These are phyloP conservation scores for Penicillium herquei DNA, from an alignment of 495 filamentous ascomycete genomes.

Conservation along the genomic window DNA sequence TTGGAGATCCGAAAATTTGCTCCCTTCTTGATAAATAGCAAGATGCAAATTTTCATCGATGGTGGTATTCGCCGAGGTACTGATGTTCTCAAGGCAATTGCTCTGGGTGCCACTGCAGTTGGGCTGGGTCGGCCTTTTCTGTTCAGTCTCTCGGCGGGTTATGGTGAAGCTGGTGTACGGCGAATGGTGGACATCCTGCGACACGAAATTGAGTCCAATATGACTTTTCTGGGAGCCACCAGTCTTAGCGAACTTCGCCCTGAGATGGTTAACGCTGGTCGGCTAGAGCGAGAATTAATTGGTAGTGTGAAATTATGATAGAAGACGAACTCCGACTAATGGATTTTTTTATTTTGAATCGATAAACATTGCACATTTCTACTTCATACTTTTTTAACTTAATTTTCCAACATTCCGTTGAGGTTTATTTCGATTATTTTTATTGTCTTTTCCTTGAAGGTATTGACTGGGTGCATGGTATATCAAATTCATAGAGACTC, in stretches of 20 bases:
- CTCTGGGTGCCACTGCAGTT: slow-evolving; percentile 79
- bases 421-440: too few species aligned
- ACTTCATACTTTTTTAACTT: too few species aligned
- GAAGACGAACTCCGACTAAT: too few species aligned
- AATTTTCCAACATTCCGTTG: too few species aligned
- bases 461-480: too few species aligned
- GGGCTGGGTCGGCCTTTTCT: slow-evolving; percentile 84
- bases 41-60: slow-evolving; percentile 81
- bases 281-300: slow-evolving; percentile 36
- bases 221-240: slow-evolving; percentile 36
- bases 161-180: slow-evolving; percentile 35
- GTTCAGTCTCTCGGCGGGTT: slow-evolving; percentile 71
- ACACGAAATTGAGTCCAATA: slow-evolving; percentile 40
- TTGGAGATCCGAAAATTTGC: slow-evolving; percentile 70
- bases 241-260: slow-evolving; percentile 26
- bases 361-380: too few species aligned
- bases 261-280: slow-evolving; percentile 36
- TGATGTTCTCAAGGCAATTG: slow-evolving; percentile 86
- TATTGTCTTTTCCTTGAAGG: too few species aligned
- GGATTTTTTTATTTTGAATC: too few species aligned
- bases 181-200: slow-evolving; percentile 33
- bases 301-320: slow-evolving; percentile 35
- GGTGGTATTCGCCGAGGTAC: slow-evolving; percentile 80
- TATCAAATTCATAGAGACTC: too few species aligned
- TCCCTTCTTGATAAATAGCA: slow-evolving; percentile 49